These are phyloP conservation scores for Fusarium citri DNA, from an alignment of 2,329 filamentous ascomycete species.

Conservation along the genomic window DNA sequence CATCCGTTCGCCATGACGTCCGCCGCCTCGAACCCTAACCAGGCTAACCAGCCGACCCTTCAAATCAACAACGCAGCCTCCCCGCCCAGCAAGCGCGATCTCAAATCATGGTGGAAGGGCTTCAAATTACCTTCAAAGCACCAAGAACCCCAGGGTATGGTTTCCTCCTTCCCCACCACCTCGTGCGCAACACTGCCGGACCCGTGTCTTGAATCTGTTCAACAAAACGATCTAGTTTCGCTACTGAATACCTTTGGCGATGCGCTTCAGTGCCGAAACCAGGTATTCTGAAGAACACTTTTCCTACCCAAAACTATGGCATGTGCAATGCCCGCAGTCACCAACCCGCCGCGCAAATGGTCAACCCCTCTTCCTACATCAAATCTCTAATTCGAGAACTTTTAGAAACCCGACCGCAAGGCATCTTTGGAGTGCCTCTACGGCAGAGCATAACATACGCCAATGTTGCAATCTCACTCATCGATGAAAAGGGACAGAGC, in stretches of 20 bases:
- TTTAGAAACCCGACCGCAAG: constrained; percentile 66
- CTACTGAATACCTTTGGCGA: constrained; percentile 3
- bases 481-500: constrained; percentile 90
- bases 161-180: constrained; percentile 6
- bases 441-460: constrained; percentile 96
- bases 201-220: constrained; percentile 3
- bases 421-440: constrained; percentile 94
- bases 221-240: neutral
- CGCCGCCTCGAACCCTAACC: constrained; percentile 50
- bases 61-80: constrained; percentile 64
- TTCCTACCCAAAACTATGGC: neutral
- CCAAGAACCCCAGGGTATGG: constrained; percentile 66
- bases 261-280: neutral
- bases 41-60: constrained; percentile 48
- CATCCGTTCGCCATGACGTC: constrained; percentile 51
- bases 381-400: constrained; percentile 37
- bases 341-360: constrained; percentile 5
- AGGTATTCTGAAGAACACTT: neutral
- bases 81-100: constrained; percentile 85
- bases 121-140: constrained; percentile 79
- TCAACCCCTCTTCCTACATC: neutral
- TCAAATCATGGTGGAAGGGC: constrained; percentile 97
- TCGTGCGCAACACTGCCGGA: constrained; percentile 15
- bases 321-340: neutral
- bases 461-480: constrained; percentile 96